Evolutionary conservation across 2,329 filamentous ascomycete species (phyloP), one percentile per base, ranked within the genome.

Genomic region (Cercospora zeae-maydis): DNA sequence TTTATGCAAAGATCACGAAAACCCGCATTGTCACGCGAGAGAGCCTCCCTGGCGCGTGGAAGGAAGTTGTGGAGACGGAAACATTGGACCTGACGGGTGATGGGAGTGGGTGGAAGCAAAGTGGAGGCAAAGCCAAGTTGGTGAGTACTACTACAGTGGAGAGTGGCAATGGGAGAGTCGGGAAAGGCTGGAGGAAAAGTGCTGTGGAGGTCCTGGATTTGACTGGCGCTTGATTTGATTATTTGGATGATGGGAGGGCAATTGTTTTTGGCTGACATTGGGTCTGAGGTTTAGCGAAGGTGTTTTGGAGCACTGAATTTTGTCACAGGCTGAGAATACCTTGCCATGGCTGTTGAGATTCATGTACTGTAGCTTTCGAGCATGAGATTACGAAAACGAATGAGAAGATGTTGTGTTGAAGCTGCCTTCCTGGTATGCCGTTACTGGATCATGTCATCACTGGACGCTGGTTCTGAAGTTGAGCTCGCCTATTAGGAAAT

Each of bases 201-300:
- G 73, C 69, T 3, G 73, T 76, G 19, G 74, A 75, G 55, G 66
- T 75, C 4, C 63, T 76, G 65, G 75, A 76, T 68, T 65, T 76
- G 63, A 76, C 74, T 8, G 69, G 66, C 6, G 69, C 57, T 49
- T 71, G 67, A 71, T 24, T 3, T 14, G 21, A 14, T 27, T 19
- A 27, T 13, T 4, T 6, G 24, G 24, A n/a, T 27, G 42, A 47
- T 27, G 21, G 21, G 45, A 33, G 27, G 33, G 10, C n/a, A 21
- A 16, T 27, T 39, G 4, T n/a, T 56, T 13, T 6, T 16, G 16
- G 21, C 7, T 14, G 19, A 10, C 27, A 11, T 45, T 39, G 21
- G 21, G 19, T 55, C 37, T 37, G 14, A 42, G 49, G 14, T 34
- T 60, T 60, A 60, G 49, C 58, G 58, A 14, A 31, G 58, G 58